Evolutionary conservation across 2,329 filamentous ascomycete species (phyloP).

Genomic region (Ramichloridium luteum): DNA sequence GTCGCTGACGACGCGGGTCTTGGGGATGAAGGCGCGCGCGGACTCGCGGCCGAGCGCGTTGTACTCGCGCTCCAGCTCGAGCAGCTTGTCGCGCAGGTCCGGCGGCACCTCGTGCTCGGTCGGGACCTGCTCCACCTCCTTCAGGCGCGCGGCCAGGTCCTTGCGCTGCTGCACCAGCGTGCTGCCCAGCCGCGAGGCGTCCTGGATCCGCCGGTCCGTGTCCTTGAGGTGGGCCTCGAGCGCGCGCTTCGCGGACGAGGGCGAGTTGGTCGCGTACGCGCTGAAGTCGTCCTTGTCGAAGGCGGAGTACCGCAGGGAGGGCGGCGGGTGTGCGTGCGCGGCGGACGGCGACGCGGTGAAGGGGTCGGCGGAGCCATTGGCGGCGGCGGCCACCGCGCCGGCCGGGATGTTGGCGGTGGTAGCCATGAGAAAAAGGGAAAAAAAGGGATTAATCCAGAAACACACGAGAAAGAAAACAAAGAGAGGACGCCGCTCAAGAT

Average conservation of each 20-base stretch:
- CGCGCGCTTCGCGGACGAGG: constrained; percentile 74
- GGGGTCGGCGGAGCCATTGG: constrained; percentile 31
- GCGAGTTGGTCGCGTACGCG: constrained; percentile 63
- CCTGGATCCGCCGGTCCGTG: constrained; percentile 80
- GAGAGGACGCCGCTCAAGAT: too few species aligned
- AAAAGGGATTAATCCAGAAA: neutral
- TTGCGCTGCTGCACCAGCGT: constrained; percentile 77
- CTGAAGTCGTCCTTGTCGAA: constrained; percentile 70
- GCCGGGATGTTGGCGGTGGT: constrained; percentile 28
- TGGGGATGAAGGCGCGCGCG: constrained; percentile 77
- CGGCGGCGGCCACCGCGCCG: constrained; percentile 29
- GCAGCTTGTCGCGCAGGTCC: constrained; percentile 69
- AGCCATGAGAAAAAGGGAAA: neutral
- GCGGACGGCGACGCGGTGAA: constrained; percentile 29
- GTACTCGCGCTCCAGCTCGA: constrained; percentile 86
- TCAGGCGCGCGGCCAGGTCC: constrained; percentile 67
- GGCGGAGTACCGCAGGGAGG: constrained; percentile 59
- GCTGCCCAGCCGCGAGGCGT: constrained; percentile 79
- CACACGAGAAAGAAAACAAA: too few species aligned
- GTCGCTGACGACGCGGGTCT: constrained; percentile 32
- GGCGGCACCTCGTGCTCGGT: constrained; percentile 56
- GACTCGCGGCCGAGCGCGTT: constrained; percentile 87
- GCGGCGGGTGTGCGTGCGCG: constrained; percentile 20
- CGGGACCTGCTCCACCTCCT: constrained; percentile 69
- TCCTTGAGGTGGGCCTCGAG: constrained; percentile 86